Conservation (phyloP, 2,329 filamentous ascomycete genomes). For the Exophiala bonariae region DNA sequence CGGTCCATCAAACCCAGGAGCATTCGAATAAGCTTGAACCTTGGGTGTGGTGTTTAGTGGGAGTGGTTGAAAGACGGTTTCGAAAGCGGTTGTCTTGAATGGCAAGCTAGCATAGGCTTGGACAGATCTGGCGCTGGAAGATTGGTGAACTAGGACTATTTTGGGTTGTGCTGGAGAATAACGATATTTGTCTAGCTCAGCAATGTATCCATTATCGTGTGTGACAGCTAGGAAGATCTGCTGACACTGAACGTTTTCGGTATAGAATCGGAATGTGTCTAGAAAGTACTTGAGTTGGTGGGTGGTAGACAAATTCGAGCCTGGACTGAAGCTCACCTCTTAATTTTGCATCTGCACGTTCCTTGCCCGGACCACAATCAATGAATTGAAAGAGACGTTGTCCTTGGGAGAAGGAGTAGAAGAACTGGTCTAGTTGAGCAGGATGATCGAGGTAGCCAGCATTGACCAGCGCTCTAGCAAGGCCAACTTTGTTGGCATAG, state of each 20-base stretch:
- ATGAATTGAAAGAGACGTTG: constrained; percentile 62
- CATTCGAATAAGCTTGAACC: background rate
- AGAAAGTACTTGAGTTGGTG: background rate
- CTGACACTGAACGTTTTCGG: constrained; percentile 61
- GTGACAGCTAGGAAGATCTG: constrained; percentile 66
- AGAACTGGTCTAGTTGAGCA: constrained; percentile 21
- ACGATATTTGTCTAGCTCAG: constrained; percentile 55
- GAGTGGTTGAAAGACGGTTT: constrained; percentile 20
- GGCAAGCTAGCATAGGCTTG: constrained; percentile 14
- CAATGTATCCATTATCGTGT: constrained; percentile 60
- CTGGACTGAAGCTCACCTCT: constrained; percentile 41
- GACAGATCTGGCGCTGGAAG: constrained; percentile 11
- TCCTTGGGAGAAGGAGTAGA: constrained; percentile 25
- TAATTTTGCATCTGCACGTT: constrained; percentile 62
- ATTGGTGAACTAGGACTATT: constrained; percentile 19
- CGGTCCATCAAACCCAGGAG: background rate
- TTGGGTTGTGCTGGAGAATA: constrained; percentile 18
- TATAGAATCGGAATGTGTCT: constrained; percentile 49
- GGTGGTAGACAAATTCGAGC: background rate
- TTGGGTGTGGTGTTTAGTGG: constrained; percentile 10
- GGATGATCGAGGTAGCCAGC: constrained; percentile 39
- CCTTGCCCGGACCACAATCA: constrained; percentile 62
- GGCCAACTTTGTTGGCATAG: constrained; percentile 56
- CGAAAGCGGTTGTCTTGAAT: constrained; percentile 20
- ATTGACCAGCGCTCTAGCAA: constrained; percentile 53